A percentile compares a stretch with the other conserved stretches of the same genome.
Conservation (phyloP, 2,329 filamentous ascomycete genomes). For the Stylonectria norvegica region DNA sequence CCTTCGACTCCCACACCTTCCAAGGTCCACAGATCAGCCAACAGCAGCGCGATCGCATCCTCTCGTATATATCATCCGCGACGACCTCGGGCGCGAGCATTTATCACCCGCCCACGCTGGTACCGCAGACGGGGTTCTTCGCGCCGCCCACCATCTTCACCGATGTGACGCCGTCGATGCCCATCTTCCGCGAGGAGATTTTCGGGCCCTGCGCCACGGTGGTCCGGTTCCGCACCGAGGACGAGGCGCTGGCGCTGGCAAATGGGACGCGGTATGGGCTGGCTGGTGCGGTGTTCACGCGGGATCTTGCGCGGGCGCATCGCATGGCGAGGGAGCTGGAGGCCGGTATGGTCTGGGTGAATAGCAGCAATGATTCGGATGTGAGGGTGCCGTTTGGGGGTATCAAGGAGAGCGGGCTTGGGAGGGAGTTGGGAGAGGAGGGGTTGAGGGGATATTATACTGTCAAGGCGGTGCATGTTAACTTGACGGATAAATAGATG, state of each 20-base stretch:
- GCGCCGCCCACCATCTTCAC: constrained; percentile 30
- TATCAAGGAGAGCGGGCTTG: constrained; percentile 32
- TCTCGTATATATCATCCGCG: constrained; percentile 63
- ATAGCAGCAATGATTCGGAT: constrained; percentile 33
- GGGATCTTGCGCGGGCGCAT: constrained; percentile 43
- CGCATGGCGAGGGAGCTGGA: constrained; percentile 47
- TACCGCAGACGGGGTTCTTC: constrained; percentile 26
- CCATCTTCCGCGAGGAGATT: constrained; percentile 30
- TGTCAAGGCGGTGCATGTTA: constrained; percentile 30
- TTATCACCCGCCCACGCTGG: constrained; percentile 8
- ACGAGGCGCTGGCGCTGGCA: constrained; percentile 27
- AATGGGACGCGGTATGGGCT: constrained; percentile 51
- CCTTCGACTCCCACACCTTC: constrained; percentile 60
- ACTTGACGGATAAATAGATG: constrained; percentile 19
- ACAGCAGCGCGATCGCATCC: constrained; percentile 60
- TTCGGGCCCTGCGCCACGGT: constrained; percentile 31
- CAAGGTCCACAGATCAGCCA: constrained; percentile 67
- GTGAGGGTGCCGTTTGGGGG: constrained; percentile 31
- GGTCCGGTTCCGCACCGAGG: constrained; percentile 26
- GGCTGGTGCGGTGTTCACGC: constrained; percentile 53
- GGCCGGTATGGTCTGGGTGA: constrained; percentile 47
- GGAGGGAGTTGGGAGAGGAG: constrained; percentile 31
- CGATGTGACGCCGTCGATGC: constrained; percentile 18
- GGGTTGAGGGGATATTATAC: constrained; percentile 28
- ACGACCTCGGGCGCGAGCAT: constrained; percentile 60